A percentile compares a stretch with the other conserved stretches of the same genome.
Evolutionary conservation across 2,329 filamentous ascomycete genomes (phyloP).

Genomic region (Pestalotiopsis sp.): DNA sequence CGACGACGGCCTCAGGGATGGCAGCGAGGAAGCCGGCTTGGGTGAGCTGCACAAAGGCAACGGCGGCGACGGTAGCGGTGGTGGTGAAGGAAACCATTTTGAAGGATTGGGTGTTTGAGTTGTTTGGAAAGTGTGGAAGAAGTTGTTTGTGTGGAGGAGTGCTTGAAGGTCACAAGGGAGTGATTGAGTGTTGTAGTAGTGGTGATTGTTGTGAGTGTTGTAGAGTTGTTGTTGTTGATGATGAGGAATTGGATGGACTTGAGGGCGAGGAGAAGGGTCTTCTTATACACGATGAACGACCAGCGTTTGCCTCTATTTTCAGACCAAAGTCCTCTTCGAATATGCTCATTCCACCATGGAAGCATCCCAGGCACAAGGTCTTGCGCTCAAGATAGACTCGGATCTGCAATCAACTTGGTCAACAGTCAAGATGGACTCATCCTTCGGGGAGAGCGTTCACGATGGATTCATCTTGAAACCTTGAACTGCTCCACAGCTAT

Average conservation of each 20-base stretch:
- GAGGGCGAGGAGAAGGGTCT: background rate
- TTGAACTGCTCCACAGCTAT: background rate
- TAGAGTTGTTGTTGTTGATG: background rate
- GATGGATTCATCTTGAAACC: background rate
- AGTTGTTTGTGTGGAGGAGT: background rate
- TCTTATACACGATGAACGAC: background rate
- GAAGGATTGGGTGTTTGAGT: background rate
- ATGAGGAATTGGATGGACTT: background rate
- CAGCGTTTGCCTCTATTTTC: background rate
- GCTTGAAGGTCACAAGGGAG: background rate
- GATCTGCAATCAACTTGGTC: background rate
- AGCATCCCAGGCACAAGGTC: background rate
- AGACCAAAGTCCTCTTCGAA: background rate
- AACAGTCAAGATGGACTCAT: background rate
- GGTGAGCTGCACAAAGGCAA: slow-evolving; percentile 18
- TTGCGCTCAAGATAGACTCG: background rate
- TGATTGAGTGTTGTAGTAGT: background rate
- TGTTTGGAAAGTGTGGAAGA: background rate
- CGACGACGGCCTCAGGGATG: slow-evolving; percentile 9
- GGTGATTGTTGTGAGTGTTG: background rate
- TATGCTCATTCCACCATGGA: background rate
- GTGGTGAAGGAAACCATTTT: slow-evolving; percentile 18
- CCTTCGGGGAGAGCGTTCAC: background rate
- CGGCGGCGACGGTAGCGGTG: slow-evolving; percentile 14
- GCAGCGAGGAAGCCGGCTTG: slow-evolving; percentile 16